Evolutionary conservation across 768 basidiomycete genomes (phyloP).

Genomic region (Naganishia randhawae): DNA sequence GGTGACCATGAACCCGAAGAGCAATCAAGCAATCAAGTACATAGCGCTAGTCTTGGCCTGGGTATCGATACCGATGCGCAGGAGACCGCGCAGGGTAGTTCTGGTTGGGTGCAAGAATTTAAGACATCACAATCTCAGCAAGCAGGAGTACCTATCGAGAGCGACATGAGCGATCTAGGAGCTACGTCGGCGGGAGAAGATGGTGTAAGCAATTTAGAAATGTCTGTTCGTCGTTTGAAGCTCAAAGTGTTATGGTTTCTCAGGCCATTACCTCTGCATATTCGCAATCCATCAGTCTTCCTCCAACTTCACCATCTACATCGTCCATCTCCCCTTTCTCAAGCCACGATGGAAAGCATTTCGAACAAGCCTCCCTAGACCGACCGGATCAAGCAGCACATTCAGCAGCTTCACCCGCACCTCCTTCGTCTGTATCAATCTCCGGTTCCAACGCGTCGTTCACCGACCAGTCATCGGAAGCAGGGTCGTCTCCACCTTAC

Average conservation of each 20-base stretch:
- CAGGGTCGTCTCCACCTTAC: slow-evolving; percentile 21
- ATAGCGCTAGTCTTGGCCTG: neutral
- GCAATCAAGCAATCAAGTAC: neutral
- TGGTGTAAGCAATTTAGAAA: slow-evolving; percentile 9
- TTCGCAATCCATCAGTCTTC: slow-evolving; percentile 43
- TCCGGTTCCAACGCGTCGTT: neutral
- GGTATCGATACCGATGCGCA: slow-evolving; percentile 8
- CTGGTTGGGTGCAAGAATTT: slow-evolving; percentile 19
- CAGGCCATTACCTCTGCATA: slow-evolving; percentile 36
- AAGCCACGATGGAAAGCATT: slow-evolving; percentile 37
- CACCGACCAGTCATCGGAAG: slow-evolving; percentile 8
- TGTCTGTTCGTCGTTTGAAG: neutral
- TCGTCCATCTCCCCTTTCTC: slow-evolving; percentile 39
- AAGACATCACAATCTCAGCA: neutral
- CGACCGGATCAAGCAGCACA: neutral
- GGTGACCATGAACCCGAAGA: neutral
- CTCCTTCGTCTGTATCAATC: neutral
- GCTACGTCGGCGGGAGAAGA: slow-evolving; percentile 22
- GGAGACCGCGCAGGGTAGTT: neutral
- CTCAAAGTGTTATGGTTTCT: neutral
- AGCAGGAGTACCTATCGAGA: neutral
- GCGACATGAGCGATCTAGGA: slow-evolving; percentile 18
- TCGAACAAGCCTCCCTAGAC: neutral
- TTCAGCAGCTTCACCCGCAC: neutral
- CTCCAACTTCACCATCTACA: slow-evolving; percentile 38